Evolutionary conservation across 805 yeast genomes (phyloP).

Genomic region (Jamesozyma gamospora): DNA sequence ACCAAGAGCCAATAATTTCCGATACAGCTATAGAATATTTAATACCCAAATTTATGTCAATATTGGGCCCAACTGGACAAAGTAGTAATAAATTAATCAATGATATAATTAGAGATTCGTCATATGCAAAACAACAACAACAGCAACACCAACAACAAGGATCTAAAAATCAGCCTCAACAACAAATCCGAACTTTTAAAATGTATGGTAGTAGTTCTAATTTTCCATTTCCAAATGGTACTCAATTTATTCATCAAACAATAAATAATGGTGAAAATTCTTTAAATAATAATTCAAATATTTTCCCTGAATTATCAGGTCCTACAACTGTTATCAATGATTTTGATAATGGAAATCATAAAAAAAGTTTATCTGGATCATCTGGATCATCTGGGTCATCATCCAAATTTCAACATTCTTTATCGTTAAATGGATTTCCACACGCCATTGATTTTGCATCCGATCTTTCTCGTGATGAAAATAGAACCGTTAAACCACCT

Average conservation of each 20-base stretch:
- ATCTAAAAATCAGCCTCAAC: slow-evolving; percentile 5
- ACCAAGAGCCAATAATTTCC: slow-evolving; percentile 63
- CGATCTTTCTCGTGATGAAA: slow-evolving; percentile 80
- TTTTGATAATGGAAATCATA: slow-evolving; percentile 2
- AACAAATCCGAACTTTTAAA: slow-evolving; percentile 24
- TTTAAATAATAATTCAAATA: background rate
- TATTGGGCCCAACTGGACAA: slow-evolving; percentile 15
- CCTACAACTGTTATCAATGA: slow-evolving; percentile 4
- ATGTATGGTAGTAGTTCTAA: slow-evolving; percentile 22
- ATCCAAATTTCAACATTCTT: slow-evolving; percentile 4
- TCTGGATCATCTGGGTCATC: slow-evolving; percentile 4
- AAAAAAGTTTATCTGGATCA: slow-evolving; percentile 5
- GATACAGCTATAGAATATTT: slow-evolving; percentile 27
- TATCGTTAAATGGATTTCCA: slow-evolving; percentile 15
- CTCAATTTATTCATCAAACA: slow-evolving; percentile 4
- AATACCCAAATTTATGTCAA: slow-evolving; percentile 23
- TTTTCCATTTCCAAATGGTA: slow-evolving; percentile 49
- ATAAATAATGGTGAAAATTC: slow-evolving; percentile 1
- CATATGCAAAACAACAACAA: slow-evolving; percentile 11
- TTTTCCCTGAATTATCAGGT: slow-evolving; percentile 4
- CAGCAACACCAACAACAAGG: slow-evolving; percentile 2
- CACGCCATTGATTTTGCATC: slow-evolving; percentile 25
- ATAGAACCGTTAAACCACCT: slow-evolving; percentile 88
- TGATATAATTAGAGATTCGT: slow-evolving; percentile 18
- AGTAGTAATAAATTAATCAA: slow-evolving; percentile 15